A percentile compares a stretch with the other conserved stretches of the same genome.
Conservation (phyloP, 1,284 basidiomycete species). For the Vanrija pseudolonga region DNA sequence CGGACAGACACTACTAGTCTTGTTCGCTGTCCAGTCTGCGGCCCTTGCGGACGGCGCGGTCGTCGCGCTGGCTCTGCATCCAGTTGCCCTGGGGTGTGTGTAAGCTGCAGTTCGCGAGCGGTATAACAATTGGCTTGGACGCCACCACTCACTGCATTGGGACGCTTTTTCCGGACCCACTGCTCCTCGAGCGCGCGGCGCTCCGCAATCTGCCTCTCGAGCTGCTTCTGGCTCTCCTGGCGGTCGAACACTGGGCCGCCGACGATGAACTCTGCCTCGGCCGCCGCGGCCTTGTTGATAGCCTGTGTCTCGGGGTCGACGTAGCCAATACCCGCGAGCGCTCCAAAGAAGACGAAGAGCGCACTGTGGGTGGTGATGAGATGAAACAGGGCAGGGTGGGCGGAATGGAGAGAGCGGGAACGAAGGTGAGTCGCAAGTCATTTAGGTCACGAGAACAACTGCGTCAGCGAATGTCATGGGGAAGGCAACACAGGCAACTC, state of each 20-base stretch:
- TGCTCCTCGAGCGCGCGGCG: conserved; percentile 38
- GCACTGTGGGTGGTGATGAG: conserved; percentile 37
- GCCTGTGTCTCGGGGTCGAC: conserved; percentile 27
- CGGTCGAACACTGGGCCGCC: conserved; percentile 37
- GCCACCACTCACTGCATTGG: conserved; percentile 43
- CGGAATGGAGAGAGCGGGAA: not conserved
- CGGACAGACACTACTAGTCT: too few species aligned
- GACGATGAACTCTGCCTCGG: conserved; percentile 23
- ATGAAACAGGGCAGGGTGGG: not conserved
- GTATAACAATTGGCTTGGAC: too few species aligned
- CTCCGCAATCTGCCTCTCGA: conserved; percentile 30
- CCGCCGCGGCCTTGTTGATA: not conserved
- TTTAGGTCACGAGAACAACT: not conserved
- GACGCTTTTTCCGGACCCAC: conserved; percentile 43
- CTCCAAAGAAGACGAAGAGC: conserved; percentile 46
- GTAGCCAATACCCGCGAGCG: conserved; percentile 46
- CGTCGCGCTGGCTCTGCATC: conserved; percentile 43
- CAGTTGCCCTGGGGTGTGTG: conserved; percentile 39
- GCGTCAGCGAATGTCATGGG: not conserved
- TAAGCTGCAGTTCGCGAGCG: too few species aligned
- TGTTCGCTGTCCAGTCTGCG: too few species aligned
- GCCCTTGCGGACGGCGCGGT: conserved; percentile 21
- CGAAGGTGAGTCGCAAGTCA: not conserved
- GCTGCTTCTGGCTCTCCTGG: conserved; percentile 13
- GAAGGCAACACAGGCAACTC: conserved; percentile 6